A percentile compares a stretch with the other conserved stretches of the same genome.
These are phyloP conservation scores for Sporothrix luriei DNA, from an alignment of 2,329 filamentous ascomycete species.

Conservation along the genomic window DNA sequence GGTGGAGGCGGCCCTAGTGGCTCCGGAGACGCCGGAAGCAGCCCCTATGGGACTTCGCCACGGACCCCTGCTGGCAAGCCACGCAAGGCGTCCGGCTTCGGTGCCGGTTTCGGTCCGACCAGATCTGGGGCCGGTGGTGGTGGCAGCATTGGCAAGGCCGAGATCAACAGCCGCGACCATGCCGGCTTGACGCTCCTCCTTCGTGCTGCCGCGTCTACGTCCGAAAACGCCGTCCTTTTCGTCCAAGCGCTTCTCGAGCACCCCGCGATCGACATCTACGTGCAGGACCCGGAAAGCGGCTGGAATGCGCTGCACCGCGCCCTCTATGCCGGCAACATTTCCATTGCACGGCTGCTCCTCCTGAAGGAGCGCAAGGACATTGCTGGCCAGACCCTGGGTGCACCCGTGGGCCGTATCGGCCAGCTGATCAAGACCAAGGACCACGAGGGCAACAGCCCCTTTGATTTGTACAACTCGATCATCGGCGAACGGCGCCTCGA, in stretches of 20 bases:
- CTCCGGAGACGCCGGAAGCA: conserved; percentile 32
- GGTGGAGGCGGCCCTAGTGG: conserved; percentile 41
- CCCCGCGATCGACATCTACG: conserved; percentile 80
- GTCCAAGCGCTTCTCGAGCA: conserved; percentile 79
- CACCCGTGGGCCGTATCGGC: conserved; percentile 63
- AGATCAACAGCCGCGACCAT: conserved; percentile 83
- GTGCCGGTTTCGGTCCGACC: conserved; percentile 47
- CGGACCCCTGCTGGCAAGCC: conserved; percentile 46
- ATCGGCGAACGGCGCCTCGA: conserved; percentile 75
- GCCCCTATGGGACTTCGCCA: conserved; percentile 26
- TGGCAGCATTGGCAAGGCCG: conserved; percentile 55
- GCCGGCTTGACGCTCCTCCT: conserved; percentile 81
- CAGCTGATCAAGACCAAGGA: conserved; percentile 94
- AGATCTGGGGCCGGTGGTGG: conserved; percentile 50
- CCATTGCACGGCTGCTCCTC: conserved; percentile 79
- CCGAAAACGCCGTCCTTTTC: conserved; percentile 70
- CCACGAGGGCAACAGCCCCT: conserved; percentile 88
- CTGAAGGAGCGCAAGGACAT: conserved; percentile 71
- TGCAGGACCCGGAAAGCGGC: conserved; percentile 85
- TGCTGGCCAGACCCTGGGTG: conserved; percentile 61
- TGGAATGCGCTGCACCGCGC: conserved; percentile 95
- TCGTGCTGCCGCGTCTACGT: conserved; percentile 75
- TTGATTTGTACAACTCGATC: conserved; percentile 87
- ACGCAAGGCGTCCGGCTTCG: conserved; percentile 57
- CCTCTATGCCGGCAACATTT: conserved; percentile 85